Conservation (phyloP, 208 protist species). For the Leishmania mexicana region DNA sequence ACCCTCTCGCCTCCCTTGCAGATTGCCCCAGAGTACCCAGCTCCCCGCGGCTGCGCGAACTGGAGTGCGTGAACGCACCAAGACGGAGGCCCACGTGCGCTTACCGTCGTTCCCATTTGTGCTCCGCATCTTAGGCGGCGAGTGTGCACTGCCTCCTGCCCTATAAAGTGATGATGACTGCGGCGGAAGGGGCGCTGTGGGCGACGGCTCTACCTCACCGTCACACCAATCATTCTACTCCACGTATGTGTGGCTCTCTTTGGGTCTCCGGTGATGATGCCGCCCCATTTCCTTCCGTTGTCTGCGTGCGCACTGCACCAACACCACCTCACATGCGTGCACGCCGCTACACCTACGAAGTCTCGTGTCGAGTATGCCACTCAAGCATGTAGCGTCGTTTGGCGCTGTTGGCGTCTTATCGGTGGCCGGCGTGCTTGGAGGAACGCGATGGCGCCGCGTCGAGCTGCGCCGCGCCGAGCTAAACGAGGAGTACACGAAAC, state of each 20-base stretch:
- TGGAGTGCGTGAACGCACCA: not conserved
- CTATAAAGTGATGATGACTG: not conserved
- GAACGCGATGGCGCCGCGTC: slow-evolving; percentile 49
- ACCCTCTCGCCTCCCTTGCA: not conserved
- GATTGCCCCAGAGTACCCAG: not conserved
- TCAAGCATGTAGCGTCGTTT: slow-evolving; percentile 32
- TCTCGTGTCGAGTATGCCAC: slow-evolving; percentile 29
- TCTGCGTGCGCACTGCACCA: not conserved
- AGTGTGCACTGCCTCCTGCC: not conserved
- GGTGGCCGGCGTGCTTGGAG: slow-evolving; percentile 35
- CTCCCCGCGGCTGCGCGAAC: not conserved
- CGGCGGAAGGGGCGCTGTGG: not conserved
- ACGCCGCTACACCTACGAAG: not conserved
- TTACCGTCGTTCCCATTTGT: not conserved
- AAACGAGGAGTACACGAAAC: slow-evolving; percentile 68
- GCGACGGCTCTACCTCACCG: not conserved
- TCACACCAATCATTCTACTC: not conserved
- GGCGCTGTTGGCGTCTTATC: slow-evolving; percentile 39
- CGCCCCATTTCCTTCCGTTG: not conserved
- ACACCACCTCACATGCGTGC: not conserved
- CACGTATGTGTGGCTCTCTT: not conserved
- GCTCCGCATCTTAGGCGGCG: not conserved
- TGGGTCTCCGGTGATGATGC: not conserved
- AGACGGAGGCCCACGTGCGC: not conserved
- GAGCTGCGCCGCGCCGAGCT: slow-evolving; percentile 59